Evolutionary conservation across 768 basidiomycete species (phyloP).

Genomic region (Nidula microcarpa): DNA sequence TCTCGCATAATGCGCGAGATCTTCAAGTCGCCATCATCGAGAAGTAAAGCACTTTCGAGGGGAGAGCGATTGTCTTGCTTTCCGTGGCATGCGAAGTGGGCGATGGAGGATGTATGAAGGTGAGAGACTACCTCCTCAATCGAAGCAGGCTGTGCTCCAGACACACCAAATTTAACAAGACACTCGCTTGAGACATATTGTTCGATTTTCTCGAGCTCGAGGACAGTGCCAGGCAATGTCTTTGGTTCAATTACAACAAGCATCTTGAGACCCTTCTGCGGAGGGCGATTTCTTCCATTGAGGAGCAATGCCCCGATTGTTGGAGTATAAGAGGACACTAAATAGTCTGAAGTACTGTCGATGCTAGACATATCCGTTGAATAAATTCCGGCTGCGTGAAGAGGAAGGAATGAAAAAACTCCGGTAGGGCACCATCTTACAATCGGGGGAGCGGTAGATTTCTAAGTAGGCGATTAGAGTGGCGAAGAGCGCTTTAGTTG

Average conservation of each 20-base stretch:
- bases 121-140: background rate
- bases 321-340: slow-evolving; percentile 15
- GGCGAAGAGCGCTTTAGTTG: background rate
- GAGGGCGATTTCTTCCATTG: background rate
- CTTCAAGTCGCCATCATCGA: slow-evolving; percentile 10
- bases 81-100: slow-evolving; percentile 23
- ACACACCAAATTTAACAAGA: background rate
- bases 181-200: background rate
- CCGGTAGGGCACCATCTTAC: slow-evolving; percentile 13
- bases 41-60: slow-evolving; percentile 10
- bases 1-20: slow-evolving; percentile 15
- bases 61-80: slow-evolving; percentile 12
- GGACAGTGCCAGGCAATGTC: background rate
- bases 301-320: slow-evolving; percentile 2
- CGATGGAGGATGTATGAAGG: background rate
- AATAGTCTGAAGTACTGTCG: slow-evolving; percentile 6
- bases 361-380: background rate
- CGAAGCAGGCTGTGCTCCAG: background rate
- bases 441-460: slow-evolving; percentile 1
- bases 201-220: background rate
- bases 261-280: background rate
- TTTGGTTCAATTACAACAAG: background rate
- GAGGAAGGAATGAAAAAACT: slow-evolving; percentile 10
- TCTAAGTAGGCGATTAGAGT: background rate
- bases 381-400: slow-evolving; percentile 14